Base-by-base conservation (phyloP, 257 asterid genomes). In the Fraxinus pennsylvanica region DNA sequence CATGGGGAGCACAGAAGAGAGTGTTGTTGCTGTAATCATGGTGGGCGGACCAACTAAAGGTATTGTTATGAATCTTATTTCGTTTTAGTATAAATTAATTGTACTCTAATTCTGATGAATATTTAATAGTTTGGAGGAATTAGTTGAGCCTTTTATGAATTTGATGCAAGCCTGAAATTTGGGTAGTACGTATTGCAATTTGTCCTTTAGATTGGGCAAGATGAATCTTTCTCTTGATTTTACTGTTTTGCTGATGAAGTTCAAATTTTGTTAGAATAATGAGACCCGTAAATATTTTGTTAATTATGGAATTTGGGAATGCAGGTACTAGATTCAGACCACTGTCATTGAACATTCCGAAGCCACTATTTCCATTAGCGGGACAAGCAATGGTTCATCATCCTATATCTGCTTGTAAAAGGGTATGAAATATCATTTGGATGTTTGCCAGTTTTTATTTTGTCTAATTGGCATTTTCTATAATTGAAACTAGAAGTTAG, bases 31-130 rank as follows among this genome's bases (percentile, higher is more conserved):
- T 81, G 98, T 94, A 87, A 92, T 94, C 92, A 94, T 94, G 98
- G 97, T 94, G 68, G 98, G 98, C 74, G 98, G 98, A 6, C 98
- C 98, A 35, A 94, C 97, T 81, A 94, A 94, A 91, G 98, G 97
- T 94, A 68, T 27, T 33, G 9, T 27, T 22, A 8, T 66, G 54
- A 22, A 4, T 32, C 71, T 79, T 41, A 13, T 47, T 54, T 21
- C 13, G 5, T 43, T 84, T 68, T 13, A 41, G 65, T 35, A 74
- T 68, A n/a, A 6, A 32, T n/a, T 65, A 38, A 27, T 82, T 83
- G 69, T 36, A 21, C 63, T 72, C 43, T n/a, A 5, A 29, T 57
- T 57, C 3, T 73, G 6, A 13, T 71, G 41, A 75, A 74, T 41
- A 7, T 45, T 71, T 43, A 1, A 61, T 29, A 39, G 30, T 76